These are phyloP conservation scores for Cicer bijugum DNA, from an alignment of 306 rosid species.

Conservation along the genomic window DNA sequence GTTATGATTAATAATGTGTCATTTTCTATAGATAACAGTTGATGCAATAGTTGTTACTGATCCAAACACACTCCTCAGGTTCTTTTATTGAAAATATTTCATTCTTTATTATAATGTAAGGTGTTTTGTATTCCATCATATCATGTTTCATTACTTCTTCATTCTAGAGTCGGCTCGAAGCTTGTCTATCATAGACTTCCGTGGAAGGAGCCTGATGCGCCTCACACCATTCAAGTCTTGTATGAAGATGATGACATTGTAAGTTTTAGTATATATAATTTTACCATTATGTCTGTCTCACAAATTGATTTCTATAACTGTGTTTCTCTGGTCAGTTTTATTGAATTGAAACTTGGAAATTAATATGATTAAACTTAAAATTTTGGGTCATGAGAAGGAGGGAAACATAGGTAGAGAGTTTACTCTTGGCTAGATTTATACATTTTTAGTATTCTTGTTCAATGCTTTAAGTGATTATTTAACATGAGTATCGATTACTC, in stretches of 20 bases:
- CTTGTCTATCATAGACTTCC: conserved; percentile 85
- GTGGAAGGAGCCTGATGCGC: conserved; percentile 92
- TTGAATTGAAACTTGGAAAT: conserved; percentile 7
- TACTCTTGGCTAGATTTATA: conserved; percentile 17
- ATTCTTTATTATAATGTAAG: not conserved
- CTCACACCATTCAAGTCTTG: conserved; percentile 63
- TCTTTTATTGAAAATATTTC: conserved; percentile 19
- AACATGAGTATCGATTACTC: not conserved
- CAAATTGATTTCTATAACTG: conserved; percentile 24
- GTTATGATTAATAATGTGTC: conserved; percentile 34
- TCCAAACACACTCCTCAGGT: conserved; percentile 73
- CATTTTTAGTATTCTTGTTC: not conserved
- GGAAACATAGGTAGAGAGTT: conserved; percentile 18
- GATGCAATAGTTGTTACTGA: conserved; percentile 67
- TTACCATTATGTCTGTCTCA: not conserved
- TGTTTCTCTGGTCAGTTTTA: conserved; percentile 4
- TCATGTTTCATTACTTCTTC: conserved; percentile 5
- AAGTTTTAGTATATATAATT: conserved; percentile 32
- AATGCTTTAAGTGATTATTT: not conserved
- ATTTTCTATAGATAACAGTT: conserved; percentile 63
- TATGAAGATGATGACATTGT: conserved; percentile 86
- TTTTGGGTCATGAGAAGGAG: not conserved
- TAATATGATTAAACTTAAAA: conserved; percentile 2
- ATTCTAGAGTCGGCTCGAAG: conserved; percentile 62
- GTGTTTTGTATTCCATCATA: conserved; percentile 9